Conservation (phyloP, 306 rosid genomes). For the Hippophae tibetana region DNA sequence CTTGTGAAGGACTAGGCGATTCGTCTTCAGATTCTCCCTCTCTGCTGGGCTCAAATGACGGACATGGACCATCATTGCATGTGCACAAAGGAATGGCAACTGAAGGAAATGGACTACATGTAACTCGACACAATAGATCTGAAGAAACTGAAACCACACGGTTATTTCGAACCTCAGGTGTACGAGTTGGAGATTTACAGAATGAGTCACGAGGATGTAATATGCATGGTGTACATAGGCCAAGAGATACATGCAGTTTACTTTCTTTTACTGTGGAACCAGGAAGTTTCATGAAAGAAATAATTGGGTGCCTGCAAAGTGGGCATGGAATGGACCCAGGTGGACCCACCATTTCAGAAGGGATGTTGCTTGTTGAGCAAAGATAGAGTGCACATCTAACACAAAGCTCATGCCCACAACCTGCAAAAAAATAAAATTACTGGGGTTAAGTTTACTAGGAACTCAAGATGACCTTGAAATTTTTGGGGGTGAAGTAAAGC, state of each 20-base stretch:
- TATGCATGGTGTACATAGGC: constrained; percentile 83
- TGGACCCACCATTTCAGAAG: constrained; percentile 47
- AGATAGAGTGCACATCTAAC: constrained; percentile 89
- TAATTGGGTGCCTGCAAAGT: constrained; percentile 69
- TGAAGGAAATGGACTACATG: constrained; percentile 91
- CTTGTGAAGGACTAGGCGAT: constrained; percentile 37
- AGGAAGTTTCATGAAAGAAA: constrained; percentile 70
- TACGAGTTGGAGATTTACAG: constrained; percentile 41
- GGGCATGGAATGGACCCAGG: constrained; percentile 93
- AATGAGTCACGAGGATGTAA: constrained; percentile 53
- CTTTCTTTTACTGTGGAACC: constrained; percentile 57
- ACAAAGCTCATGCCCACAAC: constrained; percentile 88
- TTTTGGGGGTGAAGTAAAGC: background rate
- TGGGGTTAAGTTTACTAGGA: background rate
- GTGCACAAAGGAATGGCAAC: constrained; percentile 81
- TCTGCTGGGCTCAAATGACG: constrained; percentile 48
- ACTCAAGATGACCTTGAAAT: background rate
- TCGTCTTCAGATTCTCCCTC: constrained; percentile 52
- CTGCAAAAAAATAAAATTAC: constrained; percentile 32
- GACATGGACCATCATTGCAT: constrained; percentile 78
- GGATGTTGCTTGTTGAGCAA: constrained; percentile 69
- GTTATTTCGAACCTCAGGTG: constrained; percentile 58
- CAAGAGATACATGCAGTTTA: constrained; percentile 44
- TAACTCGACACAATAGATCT: constrained; percentile 79
- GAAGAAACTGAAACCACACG: constrained; percentile 83